These are phyloP conservation scores for Cyclocybe aegerita DNA, from an alignment of 768 basidiomycete species.

Conservation along the genomic window DNA sequence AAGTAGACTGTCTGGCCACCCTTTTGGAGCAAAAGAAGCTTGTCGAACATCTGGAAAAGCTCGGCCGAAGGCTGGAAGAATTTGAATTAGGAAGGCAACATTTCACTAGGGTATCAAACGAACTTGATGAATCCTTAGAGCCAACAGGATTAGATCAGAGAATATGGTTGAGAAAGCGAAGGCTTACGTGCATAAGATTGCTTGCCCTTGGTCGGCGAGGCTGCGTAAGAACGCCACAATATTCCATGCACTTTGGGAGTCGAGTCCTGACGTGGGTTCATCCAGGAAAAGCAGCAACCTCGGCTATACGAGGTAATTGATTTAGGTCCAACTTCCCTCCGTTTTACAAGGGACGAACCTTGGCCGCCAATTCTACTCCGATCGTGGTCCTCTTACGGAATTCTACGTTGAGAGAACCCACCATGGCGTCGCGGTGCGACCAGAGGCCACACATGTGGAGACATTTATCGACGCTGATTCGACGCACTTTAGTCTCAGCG, in stretches of 20 bases:
- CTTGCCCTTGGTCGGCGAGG: constrained; percentile 78
- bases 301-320: constrained; percentile 44
- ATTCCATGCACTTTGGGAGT: constrained; percentile 84
- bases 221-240: constrained; percentile 73
- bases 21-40: constrained; percentile 68
- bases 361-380: constrained; percentile 83
- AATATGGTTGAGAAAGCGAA: neutral
- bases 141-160: neutral
- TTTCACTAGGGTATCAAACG: neutral
- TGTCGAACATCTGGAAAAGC: constrained; percentile 72
- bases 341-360: constrained; percentile 44
- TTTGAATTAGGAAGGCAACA: neutral
- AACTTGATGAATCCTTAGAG: constrained; percentile 41
- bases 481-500: neutral
- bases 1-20: constrained; percentile 81
- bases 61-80: constrained; percentile 68
- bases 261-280: constrained; percentile 85
- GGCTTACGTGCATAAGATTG: constrained; percentile 80
- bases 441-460: constrained; percentile 64
- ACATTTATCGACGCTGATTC: constrained; percentile 39
- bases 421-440: constrained; percentile 56
- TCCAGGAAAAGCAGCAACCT: constrained; percentile 82
- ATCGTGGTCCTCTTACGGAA: constrained; percentile 82
- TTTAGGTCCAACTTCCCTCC: neutral
- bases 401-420: constrained; percentile 64